A percentile compares a stretch with the other conserved stretches of the same genome.
Conservation (phyloP, 2,329 filamentous ascomycete genomes). For the Epichloe glyceriae region DNA sequence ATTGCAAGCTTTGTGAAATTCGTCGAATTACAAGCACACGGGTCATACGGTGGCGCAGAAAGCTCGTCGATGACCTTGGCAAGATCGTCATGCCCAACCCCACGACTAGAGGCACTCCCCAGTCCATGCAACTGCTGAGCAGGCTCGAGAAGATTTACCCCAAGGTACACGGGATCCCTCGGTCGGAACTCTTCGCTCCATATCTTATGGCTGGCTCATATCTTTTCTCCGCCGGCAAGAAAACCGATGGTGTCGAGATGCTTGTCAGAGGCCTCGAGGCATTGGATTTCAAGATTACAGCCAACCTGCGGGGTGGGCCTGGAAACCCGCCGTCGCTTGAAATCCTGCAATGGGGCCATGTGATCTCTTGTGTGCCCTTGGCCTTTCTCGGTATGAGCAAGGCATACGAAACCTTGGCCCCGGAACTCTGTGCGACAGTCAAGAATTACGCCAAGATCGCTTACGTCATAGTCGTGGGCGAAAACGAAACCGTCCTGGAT, state of each 20-base stretch:
- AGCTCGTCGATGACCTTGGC: not conserved
- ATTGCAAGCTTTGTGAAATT: not conserved
- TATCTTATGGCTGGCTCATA: not conserved
- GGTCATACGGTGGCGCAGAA: not conserved
- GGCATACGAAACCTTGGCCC: not conserved
- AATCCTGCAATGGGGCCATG: not conserved
- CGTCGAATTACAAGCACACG: not conserved
- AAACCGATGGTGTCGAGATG: not conserved
- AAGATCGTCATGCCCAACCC: not conserved
- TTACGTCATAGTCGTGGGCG: conserved; percentile 16
- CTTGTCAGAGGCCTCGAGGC: not conserved
- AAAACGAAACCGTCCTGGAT: conserved; percentile 7
- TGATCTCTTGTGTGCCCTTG: not conserved
- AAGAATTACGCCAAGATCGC: conserved; percentile 10
- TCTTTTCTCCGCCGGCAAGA: not conserved
- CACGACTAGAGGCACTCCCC: not conserved
- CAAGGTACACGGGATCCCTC: not conserved
- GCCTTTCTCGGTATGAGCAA: not conserved
- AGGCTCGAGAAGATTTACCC: not conserved
- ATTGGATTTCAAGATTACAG: not conserved
- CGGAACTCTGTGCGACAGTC: conserved; percentile 5
- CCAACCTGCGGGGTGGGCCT: not conserved
- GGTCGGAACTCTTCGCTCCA: not conserved
- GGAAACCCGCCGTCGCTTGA: not conserved
- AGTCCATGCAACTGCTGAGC: not conserved